These are phyloP conservation scores for Colletotrichum eleusines DNA, from an alignment of 2,329 filamentous ascomycete species.

Conservation along the genomic window DNA sequence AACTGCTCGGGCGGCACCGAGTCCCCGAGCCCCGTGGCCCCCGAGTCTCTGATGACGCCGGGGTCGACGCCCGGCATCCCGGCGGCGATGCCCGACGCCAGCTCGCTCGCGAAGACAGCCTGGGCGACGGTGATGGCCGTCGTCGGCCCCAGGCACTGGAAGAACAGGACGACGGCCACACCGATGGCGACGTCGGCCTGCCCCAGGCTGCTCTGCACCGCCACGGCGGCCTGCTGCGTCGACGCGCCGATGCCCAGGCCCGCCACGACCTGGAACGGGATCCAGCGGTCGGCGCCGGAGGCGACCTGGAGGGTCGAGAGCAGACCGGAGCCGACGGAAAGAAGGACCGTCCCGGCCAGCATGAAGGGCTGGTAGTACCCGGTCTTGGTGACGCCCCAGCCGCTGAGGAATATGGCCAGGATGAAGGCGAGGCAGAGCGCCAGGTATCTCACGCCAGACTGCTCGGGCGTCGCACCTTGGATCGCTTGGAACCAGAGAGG, in stretches of 20 bases:
- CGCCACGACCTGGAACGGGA: constrained; percentile 43
- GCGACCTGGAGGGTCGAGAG: constrained; percentile 30
- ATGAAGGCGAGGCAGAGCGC: constrained; percentile 47
- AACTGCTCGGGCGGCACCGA: constrained; percentile 8
- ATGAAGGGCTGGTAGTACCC: constrained; percentile 54
- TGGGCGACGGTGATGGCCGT: constrained; percentile 24
- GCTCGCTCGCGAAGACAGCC: constrained; percentile 10
- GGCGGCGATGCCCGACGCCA: not conserved
- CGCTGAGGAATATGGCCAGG: constrained; percentile 44
- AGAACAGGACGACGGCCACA: constrained; percentile 21
- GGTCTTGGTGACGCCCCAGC: constrained; percentile 44
- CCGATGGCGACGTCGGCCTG: constrained; percentile 23
- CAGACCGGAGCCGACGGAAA: constrained; percentile 44
- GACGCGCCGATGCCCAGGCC: constrained; percentile 25
- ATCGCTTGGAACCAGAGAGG: constrained; percentile 53
- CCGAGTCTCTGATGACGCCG: not conserved
- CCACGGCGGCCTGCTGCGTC: constrained; percentile 34
- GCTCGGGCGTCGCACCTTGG: constrained; percentile 48
- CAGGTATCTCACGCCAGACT: constrained; percentile 50
- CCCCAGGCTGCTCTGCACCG: constrained; percentile 9
- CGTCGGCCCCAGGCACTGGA: constrained; percentile 30
- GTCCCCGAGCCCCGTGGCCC: constrained; percentile 7
- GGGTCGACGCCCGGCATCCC: not conserved
- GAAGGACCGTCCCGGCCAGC: constrained; percentile 47
- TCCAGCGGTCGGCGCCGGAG: constrained; percentile 51